Percentiles rank a stretch among this genome's conserved stretches.
phyloP scores from a whole-genome alignment of 2,329 filamentous ascomycete genomes.

The Aspergillus sp. region DNA sequence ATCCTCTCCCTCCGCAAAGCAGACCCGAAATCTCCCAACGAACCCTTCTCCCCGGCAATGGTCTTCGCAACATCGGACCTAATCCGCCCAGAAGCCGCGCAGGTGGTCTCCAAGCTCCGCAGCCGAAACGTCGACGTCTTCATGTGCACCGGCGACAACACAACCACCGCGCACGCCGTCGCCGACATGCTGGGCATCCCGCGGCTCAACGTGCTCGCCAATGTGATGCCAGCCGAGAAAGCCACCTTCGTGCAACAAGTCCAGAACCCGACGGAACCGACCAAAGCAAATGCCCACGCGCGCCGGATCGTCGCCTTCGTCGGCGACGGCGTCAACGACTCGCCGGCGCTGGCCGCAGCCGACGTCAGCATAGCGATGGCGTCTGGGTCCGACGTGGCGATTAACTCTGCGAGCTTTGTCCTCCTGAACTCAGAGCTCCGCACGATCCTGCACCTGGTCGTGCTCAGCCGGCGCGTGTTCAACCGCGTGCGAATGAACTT shows the following conservation, averaged over 20 bases:
- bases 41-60: slow-evolving; percentile 43
- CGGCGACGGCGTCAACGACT: slow-evolving; percentile 80
- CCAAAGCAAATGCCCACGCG: slow-evolving; percentile 26
- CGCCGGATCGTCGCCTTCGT: slow-evolving; percentile 78
- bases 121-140: slow-evolving; percentile 63
- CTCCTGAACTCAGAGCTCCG: slow-evolving; percentile 62
- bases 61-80: slow-evolving; percentile 72
- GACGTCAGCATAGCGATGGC: slow-evolving; percentile 78
- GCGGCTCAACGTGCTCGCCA: slow-evolving; percentile 66
- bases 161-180: slow-evolving; percentile 72
- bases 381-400: slow-evolving; percentile 71
- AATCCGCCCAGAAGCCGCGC: slow-evolving; percentile 61
- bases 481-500: slow-evolving; percentile 76
- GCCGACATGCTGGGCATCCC: slow-evolving; percentile 67
- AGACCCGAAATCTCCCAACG: slow-evolving; percentile 6
- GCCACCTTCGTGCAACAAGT: slow-evolving; percentile 33
- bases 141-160: slow-evolving; percentile 90
- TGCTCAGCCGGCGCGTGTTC: slow-evolving; percentile 63
- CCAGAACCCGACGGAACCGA: slow-evolving; percentile 17
- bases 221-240: slow-evolving; percentile 78
- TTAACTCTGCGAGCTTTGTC: slow-evolving; percentile 73
- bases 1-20: slow-evolving; percentile 32
- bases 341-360: slow-evolving; percentile 67
- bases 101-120: slow-evolving; percentile 56
- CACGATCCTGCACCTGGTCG: slow-evolving; percentile 62